Evolutionary conservation across 257 asterid genomes (phyloP).

Genomic region (Forsythia viridissima): DNA sequence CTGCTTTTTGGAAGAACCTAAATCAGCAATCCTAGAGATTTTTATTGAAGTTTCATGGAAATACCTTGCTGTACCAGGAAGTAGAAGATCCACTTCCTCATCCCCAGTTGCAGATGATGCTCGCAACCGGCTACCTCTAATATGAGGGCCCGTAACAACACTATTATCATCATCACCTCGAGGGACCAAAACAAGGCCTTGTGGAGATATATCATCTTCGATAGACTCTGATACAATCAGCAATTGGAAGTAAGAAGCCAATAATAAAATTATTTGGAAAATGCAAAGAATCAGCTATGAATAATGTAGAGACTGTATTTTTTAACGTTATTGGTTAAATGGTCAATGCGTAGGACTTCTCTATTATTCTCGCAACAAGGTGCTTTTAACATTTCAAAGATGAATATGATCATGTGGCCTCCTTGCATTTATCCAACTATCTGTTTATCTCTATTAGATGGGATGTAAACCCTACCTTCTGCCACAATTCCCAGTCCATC

Average conservation of each 20-base stretch:
- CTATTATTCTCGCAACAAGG: too few relatives aligned
- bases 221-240: conserved; percentile 50
- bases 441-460: neutral
- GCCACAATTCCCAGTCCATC: conserved; percentile 86
- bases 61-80: conserved; percentile 98
- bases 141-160: conserved; percentile 79
- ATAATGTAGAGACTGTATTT: neutral
- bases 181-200: conserved; percentile 94
- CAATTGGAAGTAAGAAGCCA: conserved; percentile 11
- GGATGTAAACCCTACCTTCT: conserved; percentile 59
- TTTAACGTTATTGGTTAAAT: neutral
- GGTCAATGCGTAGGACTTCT: neutral
- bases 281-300: neutral
- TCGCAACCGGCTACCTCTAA: conserved; percentile 86
- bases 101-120: conserved; percentile 87
- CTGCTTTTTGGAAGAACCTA: neutral
- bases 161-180: conserved; percentile 63
- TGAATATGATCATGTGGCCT: neutral
- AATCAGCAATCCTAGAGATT: neutral
- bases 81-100: conserved; percentile 97
- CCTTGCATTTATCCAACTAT: neutral
- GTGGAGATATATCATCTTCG: conserved; percentile 91
- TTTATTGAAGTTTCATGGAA: neutral
- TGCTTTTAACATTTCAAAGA: neutral
- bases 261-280: neutral